These are phyloP conservation scores for Aspergillus sp. DNA, from an alignment of 2,329 filamentous ascomycete genomes.

Conservation along the genomic window DNA sequence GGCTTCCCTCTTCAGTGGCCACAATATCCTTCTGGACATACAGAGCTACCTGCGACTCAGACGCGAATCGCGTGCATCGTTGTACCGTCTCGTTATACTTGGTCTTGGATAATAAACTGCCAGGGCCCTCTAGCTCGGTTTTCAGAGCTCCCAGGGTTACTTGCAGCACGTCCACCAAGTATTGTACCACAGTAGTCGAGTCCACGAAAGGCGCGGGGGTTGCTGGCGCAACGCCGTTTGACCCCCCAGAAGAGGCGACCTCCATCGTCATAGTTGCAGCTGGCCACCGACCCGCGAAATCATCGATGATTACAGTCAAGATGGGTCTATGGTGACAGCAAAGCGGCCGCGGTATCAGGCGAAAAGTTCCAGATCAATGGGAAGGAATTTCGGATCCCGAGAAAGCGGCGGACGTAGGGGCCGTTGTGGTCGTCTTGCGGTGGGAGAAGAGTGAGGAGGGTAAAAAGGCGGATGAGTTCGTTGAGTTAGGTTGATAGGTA, in stretches of 20 bases:
- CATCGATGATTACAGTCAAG: slow-evolving; percentile 27
- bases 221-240: slow-evolving; percentile 35
- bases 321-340: slow-evolving; percentile 9
- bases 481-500: not conserved
- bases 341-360: slow-evolving; percentile 10
- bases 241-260: slow-evolving; percentile 35
- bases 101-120: slow-evolving; percentile 75
- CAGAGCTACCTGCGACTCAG: slow-evolving; percentile 80
- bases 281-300: slow-evolving; percentile 20
- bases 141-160: slow-evolving; percentile 72
- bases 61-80: slow-evolving; percentile 84
- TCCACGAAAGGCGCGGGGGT: slow-evolving; percentile 51
- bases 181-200: slow-evolving; percentile 67
- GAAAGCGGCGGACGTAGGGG: not conserved
- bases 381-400: slow-evolving; percentile 2
- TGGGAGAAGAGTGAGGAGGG: not conserved
- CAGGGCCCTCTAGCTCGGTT: slow-evolving; percentile 74
- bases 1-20: slow-evolving; percentile 51
- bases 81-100: slow-evolving; percentile 77
- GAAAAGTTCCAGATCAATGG: not conserved
- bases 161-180: slow-evolving; percentile 68
- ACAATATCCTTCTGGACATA: slow-evolving; percentile 82
- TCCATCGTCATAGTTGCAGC: slow-evolving; percentile 34
- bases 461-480: not conserved
- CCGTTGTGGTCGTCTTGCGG: not conserved